Evolutionary conservation across 2,329 filamentous ascomycete species (phyloP), one percentile per base, ranked within the genome.

Genomic region (Xylaria sp.): DNA sequence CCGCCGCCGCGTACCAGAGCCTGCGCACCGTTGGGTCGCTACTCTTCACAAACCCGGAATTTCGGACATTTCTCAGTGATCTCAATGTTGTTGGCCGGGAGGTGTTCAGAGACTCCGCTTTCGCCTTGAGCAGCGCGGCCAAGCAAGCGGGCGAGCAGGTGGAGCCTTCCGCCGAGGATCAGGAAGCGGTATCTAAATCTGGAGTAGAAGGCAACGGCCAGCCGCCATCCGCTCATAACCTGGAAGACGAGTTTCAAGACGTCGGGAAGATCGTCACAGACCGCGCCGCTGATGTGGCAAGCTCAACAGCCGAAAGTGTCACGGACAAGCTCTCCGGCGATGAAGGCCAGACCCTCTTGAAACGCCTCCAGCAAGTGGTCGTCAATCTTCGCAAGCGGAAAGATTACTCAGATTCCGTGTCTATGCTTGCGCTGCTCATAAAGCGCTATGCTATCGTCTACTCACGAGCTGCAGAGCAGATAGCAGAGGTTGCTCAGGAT

Each of bases 31-130:
- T 97, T 0, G 88, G 89, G 24, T 89, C 88, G 2, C 77, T 97
- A n/a, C 81, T 97, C 1, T 77, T 97, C 40, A 91, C 90, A 13
- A 97, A 97, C 69, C 86, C 89, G 0, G 92, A 97, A 66, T 97
- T 97, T 70, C 87, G 92, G 38, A 79, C 92, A 6, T 92, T 97
- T 64, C 76, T 97, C 41, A 84, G 87, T 9, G 93, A 97, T 65
- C 74, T 96, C 39, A 86, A 86, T 42, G 86, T 87, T 0, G 83
- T 97, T 43, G 89, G 88, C 11, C 86, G 89, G 39, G 89, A 96
- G 68, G 87, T 97, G 0, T 92, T 97, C 69, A 86, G 86, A 47
- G 92, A 97, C 64, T 92, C 92, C 2, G 91, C 92, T 0, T 87
- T 91, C 57, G 88, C 89, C 0, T 70, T 96, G 5, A 90, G 92